Evolutionary conservation across 2,329 filamentous ascomycete genomes (phyloP).

Genomic region (Botrytis elliptica): DNA sequence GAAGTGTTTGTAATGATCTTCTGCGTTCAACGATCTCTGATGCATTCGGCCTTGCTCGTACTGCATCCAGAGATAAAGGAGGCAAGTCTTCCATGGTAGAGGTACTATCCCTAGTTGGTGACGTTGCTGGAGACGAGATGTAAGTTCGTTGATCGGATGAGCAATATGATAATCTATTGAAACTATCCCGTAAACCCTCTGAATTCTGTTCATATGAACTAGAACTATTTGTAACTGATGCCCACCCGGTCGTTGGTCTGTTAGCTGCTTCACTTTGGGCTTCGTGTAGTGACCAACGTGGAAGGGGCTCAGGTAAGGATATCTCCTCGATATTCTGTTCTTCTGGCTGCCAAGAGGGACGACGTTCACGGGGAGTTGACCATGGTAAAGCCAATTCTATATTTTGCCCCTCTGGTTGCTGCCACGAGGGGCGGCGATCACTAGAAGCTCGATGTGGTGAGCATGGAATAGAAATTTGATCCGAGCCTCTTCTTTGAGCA

Average conservation of each 20-base stretch:
- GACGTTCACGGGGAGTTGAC: background rate
- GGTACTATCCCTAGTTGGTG: constrained; percentile 54
- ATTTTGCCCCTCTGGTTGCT: background rate
- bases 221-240: constrained; percentile 57
- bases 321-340: constrained; percentile 12
- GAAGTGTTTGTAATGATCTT: constrained; percentile 37
- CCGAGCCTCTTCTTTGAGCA: constrained; percentile 28
- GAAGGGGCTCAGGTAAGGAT: background rate
- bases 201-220: constrained; percentile 58
- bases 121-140: constrained; percentile 58
- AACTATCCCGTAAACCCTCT: constrained; percentile 56
- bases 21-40: constrained; percentile 35
- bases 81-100: constrained; percentile 42
- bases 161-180: constrained; percentile 57
- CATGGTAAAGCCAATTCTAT: constrained; percentile 15
- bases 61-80: constrained; percentile 27
- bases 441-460: constrained; percentile 27
- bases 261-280: constrained; percentile 16
- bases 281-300: constrained; percentile 16
- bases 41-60: constrained; percentile 33
- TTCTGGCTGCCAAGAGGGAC: constrained; percentile 17
- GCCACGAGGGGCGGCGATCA: constrained; percentile 26
- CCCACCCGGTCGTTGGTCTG: constrained; percentile 45
- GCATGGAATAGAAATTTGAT: constrained; percentile 28
- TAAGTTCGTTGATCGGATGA: constrained; percentile 62